Conservation (phyloP, 73 alveolate genomes). For the Paramecium pentaurelia region DNA sequence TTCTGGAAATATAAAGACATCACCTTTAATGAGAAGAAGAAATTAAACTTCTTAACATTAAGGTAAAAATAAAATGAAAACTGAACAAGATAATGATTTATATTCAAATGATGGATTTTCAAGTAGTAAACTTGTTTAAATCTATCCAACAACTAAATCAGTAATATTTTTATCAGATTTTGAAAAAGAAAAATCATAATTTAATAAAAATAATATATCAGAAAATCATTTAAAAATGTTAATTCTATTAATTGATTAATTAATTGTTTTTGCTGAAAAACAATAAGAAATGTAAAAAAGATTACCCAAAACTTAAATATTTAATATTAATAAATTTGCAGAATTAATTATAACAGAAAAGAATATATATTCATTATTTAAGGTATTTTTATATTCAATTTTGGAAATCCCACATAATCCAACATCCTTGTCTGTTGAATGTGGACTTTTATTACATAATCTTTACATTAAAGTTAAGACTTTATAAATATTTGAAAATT, state of each 20-base stretch:
- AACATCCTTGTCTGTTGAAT: neutral
- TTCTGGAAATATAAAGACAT: neutral
- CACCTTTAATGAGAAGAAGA: neutral
- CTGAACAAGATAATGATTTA: neutral
- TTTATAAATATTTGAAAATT: neutral
- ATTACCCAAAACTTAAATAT: neutral
- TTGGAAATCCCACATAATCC: neutral
- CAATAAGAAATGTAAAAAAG: neutral
- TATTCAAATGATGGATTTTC: slow-evolving; percentile 34
- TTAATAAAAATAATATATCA: neutral
- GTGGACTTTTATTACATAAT: neutral
- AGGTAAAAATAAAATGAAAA: neutral
- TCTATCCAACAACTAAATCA: slow-evolving; percentile 4
- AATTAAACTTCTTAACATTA: neutral
- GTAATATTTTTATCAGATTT: neutral
- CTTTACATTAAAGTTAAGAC: neutral
- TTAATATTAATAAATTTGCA: neutral
- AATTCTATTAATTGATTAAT: neutral
- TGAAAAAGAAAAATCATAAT: neutral
- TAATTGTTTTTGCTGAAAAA: neutral
- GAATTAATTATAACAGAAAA: neutral
- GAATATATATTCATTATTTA: neutral
- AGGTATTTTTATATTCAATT: neutral
- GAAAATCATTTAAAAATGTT: neutral
- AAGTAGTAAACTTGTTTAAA: neutral